Percentiles rank a stretch among this genome's conserved stretches.
Evolutionary conservation across 345 rosid species (phyloP).

Genomic region (Melastoma malabathricum): DNA sequence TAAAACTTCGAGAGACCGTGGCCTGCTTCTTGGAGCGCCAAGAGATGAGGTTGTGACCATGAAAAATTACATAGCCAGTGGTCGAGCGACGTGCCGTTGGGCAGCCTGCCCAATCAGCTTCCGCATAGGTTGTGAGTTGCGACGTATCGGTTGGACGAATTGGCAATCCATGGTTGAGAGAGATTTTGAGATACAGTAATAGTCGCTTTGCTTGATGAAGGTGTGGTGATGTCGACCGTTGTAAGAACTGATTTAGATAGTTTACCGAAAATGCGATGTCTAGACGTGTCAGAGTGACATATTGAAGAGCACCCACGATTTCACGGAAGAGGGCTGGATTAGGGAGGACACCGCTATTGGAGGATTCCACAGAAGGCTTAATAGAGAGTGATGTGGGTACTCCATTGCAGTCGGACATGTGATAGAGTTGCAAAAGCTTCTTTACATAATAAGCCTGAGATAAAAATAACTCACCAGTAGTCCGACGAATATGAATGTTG

Average conservation of each 20-base stretch:
- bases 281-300: background rate
- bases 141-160: background rate
- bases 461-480: background rate
- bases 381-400: background rate
- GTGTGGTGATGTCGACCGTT: background rate
- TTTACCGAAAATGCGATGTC: background rate
- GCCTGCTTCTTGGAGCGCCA: conserved; percentile 1
- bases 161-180: background rate
- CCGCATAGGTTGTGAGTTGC: background rate
- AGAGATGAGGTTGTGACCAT: conserved; percentile 1
- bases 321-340: background rate
- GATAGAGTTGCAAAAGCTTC: background rate
- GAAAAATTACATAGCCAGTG: background rate
- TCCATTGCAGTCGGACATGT: background rate
- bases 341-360: background rate
- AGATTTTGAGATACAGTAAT: background rate
- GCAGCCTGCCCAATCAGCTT: background rate
- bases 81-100: background rate
- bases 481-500: background rate
- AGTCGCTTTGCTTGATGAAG: background rate
- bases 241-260: background rate
- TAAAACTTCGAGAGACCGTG: background rate
- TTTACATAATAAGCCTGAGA: background rate
- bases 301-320: background rate
- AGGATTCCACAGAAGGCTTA: no score